phyloP scores from a whole-genome alignment of 345 rosid genomes.

The Rubroshorea leprosula region DNA sequence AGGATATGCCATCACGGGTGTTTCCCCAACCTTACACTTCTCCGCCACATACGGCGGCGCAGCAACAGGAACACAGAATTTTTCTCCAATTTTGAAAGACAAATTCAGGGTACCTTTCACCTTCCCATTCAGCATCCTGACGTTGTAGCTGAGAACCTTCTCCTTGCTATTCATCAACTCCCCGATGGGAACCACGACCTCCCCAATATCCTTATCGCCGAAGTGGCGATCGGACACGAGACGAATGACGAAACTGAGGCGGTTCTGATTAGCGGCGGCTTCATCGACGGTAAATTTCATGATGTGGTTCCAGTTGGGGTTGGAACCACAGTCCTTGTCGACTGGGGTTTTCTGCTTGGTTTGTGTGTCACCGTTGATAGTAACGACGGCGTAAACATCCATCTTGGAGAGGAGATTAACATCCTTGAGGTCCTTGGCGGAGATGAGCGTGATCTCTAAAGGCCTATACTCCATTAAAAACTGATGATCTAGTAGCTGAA shows the following conservation, averaged over 20 bases:
- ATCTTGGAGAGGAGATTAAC: conserved; percentile 66
- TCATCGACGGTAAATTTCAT: conserved; percentile 48
- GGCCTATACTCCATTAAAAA: conserved; percentile 43
- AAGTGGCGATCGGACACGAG: conserved; percentile 63
- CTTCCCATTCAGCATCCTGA: conserved; percentile 53
- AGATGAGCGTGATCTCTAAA: conserved; percentile 57
- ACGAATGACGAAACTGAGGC: conserved; percentile 45
- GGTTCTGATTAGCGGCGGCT: conserved; percentile 39
- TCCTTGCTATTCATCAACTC: conserved; percentile 43
- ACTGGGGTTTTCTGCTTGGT: conserved; percentile 38
- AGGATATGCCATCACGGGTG: conserved; percentile 27
- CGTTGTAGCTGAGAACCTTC: conserved; percentile 55
- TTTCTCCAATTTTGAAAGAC: conserved; percentile 51
- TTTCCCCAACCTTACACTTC: conserved; percentile 5
- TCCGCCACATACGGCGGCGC: neutral
- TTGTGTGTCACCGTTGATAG: conserved; percentile 41
- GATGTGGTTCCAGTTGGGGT: conserved; percentile 67
- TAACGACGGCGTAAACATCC: conserved; percentile 74
- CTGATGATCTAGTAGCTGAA: no score
- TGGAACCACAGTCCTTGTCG: conserved; percentile 41
- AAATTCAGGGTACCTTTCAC: conserved; percentile 61
- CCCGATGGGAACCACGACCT: conserved; percentile 63
- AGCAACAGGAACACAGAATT: neutral
- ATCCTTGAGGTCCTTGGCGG: conserved; percentile 63
- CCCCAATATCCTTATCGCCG: conserved; percentile 67